Conservation (phyloP, 768 basidiomycete genomes). For the Phlebiopsis flavidoalba region DNA sequence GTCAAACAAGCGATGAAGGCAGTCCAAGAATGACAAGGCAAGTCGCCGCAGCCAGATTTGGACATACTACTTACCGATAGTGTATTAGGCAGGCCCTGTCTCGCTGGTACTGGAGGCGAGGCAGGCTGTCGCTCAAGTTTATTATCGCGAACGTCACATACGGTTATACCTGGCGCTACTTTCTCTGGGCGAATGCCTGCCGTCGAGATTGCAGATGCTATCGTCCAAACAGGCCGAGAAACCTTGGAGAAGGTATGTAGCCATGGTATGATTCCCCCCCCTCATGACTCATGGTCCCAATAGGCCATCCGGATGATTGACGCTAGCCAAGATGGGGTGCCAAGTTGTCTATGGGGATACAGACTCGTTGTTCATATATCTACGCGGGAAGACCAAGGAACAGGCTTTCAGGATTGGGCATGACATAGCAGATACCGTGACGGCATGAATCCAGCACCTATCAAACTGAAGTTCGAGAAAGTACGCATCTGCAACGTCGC, state of each 20-base stretch:
- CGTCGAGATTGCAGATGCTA: constrained; percentile 96
- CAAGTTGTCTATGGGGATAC: constrained; percentile 93
- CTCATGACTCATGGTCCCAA: background rate
- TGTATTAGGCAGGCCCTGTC: constrained; percentile 52
- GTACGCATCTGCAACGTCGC: constrained; percentile 30
- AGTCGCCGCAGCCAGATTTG: background rate
- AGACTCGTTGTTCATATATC: constrained; percentile 89
- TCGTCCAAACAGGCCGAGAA: constrained; percentile 94
- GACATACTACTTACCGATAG: background rate
- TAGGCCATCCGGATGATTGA: constrained; percentile 85
- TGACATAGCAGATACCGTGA: constrained; percentile 87
- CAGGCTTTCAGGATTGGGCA: constrained; percentile 91
- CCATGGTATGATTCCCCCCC: background rate
- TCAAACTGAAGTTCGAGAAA: constrained; percentile 99
- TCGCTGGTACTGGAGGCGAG: constrained; percentile 82
- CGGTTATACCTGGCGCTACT: constrained; percentile 90
- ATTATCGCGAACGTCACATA: constrained; percentile 94
- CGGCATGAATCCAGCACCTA: constrained; percentile 80
- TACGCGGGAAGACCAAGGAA: constrained; percentile 88
- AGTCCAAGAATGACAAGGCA: constrained; percentile 70
- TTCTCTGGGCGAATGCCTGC: constrained; percentile 98
- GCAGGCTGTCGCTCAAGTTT: constrained; percentile 88
- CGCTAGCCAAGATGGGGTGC: constrained; percentile 79
- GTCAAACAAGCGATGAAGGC: constrained; percentile 95
- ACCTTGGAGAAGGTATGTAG: constrained; percentile 81